A percentile compares a stretch with the other conserved stretches of the same genome.
Evolutionary conservation across 805 yeast species (phyloP).

Genomic region (Sugiyamaella qingdaonensis): DNA sequence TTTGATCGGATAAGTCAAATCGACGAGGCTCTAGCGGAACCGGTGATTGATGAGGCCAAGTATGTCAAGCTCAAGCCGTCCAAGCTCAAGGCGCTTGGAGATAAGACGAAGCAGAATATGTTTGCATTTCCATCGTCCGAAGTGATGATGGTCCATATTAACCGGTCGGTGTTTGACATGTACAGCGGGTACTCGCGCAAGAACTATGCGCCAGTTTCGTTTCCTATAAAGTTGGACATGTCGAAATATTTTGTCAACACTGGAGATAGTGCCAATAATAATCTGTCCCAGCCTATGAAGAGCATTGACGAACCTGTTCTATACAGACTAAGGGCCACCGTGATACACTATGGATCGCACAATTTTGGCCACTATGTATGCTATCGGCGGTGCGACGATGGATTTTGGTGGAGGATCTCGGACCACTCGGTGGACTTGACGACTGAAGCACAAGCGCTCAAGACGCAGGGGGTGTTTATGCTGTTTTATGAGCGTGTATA

Average conservation of each 20-base stretch:
- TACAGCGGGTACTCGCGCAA: constrained; percentile 77
- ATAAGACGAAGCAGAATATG: constrained; percentile 78
- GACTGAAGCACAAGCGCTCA: constrained; percentile 72
- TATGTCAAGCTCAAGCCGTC: constrained; percentile 70
- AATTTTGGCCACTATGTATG: constrained; percentile 97
- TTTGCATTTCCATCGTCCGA: constrained; percentile 72
- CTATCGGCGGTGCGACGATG: constrained; percentile 65
- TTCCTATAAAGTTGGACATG: constrained; percentile 66
- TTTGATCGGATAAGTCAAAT: constrained; percentile 45
- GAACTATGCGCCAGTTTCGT: constrained; percentile 75
- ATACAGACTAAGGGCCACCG: constrained; percentile 79
- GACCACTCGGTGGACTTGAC: constrained; percentile 85
- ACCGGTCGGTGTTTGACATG: constrained; percentile 90
- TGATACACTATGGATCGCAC: constrained; percentile 92
- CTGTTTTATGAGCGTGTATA: constrained; percentile 64
- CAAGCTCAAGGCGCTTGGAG: constrained; percentile 67
- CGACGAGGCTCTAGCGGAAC: constrained; percentile 52
- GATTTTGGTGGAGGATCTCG: constrained; percentile 92
- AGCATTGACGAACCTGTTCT: constrained; percentile 18
- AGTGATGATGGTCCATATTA: constrained; percentile 72
- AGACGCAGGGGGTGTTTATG: constrained; percentile 88
- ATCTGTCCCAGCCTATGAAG: constrained; percentile 67
- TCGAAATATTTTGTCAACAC: constrained; percentile 66
- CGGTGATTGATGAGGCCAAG: constrained; percentile 73
- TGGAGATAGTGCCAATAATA: constrained; percentile 55